Evolutionary conservation across 2,329 filamentous ascomycete species (phyloP).

Genomic region (Sporothrix mexicana): DNA sequence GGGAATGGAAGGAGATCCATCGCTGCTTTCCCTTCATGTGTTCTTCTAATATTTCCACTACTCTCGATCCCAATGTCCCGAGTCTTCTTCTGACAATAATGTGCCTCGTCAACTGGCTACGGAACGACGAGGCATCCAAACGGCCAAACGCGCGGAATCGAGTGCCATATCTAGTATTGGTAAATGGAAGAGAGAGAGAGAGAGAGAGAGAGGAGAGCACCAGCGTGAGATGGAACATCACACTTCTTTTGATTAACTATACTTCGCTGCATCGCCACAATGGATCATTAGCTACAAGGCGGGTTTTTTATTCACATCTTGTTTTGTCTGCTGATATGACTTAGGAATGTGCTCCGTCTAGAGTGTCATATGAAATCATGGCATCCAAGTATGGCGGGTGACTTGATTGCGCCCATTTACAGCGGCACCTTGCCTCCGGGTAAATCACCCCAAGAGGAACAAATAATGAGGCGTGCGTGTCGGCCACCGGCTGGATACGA

Average conservation of each 20-base stretch:
- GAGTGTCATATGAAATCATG: not conserved
- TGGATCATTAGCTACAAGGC: not conserved
- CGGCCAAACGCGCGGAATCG: not conserved
- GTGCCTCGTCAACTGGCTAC: too few species aligned
- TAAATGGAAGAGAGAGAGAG: not conserved
- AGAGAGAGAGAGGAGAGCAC: not conserved
- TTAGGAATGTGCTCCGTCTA: not conserved
- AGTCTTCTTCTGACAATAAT: too few species aligned
- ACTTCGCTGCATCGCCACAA: too few species aligned
- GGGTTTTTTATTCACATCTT: not conserved
- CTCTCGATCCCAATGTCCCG: too few species aligned
- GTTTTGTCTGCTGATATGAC: not conserved
- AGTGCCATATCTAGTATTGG: not conserved
- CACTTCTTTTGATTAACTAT: not conserved
- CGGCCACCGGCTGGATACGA: not conserved
- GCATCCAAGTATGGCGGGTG: not conserved
- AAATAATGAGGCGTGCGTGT: not conserved
- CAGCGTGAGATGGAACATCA: not conserved
- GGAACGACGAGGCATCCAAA: not conserved
- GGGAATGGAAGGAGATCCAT: not conserved
- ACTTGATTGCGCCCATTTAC: constrained; percentile 17
- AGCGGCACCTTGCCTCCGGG: constrained; percentile 24
- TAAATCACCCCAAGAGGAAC: constrained; percentile 2
- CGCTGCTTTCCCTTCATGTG: not conserved
- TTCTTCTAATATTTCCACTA: not conserved